Evolutionary conservation across 192 early-diverging fungal genomes (phyloP).

Genomic region (Coemansia sp.): DNA sequence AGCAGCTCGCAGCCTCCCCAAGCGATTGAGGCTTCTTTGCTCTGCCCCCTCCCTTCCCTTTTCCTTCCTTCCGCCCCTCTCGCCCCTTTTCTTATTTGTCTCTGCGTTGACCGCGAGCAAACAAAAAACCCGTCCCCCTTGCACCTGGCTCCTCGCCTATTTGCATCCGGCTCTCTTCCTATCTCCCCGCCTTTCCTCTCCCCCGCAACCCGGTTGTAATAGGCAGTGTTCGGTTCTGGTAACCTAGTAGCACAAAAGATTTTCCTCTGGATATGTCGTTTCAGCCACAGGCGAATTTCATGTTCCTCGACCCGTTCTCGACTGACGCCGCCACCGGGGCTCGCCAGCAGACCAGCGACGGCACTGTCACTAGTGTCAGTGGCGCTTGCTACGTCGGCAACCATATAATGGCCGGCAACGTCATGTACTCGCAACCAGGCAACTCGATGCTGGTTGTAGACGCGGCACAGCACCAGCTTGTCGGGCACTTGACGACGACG

Average conservation of each 20-base stretch:
- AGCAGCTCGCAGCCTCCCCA: neutral
- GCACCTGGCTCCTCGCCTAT: neutral
- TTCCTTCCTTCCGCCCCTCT: slow-evolving; percentile 17
- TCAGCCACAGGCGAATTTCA: slow-evolving; percentile 29
- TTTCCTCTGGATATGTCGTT: slow-evolving; percentile 30
- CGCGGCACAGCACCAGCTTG: neutral
- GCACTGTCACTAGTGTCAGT: slow-evolving; percentile 7
- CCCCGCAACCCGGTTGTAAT: neutral
- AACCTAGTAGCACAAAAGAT: neutral
- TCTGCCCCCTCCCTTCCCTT: slow-evolving; percentile 13
- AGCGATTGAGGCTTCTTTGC: slow-evolving; percentile 13
- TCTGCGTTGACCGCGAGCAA: slow-evolving; percentile 60
- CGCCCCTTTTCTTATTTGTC: slow-evolving; percentile 31
- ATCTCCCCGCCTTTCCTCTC: neutral
- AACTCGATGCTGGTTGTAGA: slow-evolving; percentile 17
- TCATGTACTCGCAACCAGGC: slow-evolving; percentile 25
- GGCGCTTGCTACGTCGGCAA: slow-evolving; percentile 25
- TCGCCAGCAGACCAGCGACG: slow-evolving; percentile 21
- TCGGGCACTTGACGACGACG: neutral
- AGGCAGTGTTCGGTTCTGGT: slow-evolving; percentile 4
- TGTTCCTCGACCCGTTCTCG: slow-evolving; percentile 35
- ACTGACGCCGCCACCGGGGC: slow-evolving; percentile 1
- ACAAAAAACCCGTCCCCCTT: slow-evolving; percentile 8
- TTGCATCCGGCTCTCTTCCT: slow-evolving; percentile 4
- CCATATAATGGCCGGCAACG: slow-evolving; percentile 13